Percentiles rank a stretch among this genome's conserved stretches.
Conservation (phyloP, 2,329 filamentous ascomycete genomes). For the Talaromyces sp. region DNA sequence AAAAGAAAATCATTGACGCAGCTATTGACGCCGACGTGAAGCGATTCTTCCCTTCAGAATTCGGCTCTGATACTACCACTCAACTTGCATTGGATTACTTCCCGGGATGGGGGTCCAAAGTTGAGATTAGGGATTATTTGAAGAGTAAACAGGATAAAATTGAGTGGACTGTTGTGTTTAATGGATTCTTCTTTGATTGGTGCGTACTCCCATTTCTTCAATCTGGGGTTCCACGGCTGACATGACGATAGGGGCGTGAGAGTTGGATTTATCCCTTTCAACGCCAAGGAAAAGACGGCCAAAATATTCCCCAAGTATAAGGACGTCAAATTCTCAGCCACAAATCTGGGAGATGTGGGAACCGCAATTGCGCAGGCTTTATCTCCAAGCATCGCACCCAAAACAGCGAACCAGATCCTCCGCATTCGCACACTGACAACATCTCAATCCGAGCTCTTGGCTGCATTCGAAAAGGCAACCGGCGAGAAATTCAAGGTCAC, state of each 20-base stretch:
- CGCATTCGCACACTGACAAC: constrained; percentile 15
- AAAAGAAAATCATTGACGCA: constrained; percentile 2
- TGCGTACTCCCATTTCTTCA: not conserved
- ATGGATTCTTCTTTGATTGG: constrained; percentile 19
- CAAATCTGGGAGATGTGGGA: constrained; percentile 20
- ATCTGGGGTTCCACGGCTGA: not conserved
- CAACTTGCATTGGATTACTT: constrained; percentile 1
- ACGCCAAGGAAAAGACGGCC: constrained; percentile 11
- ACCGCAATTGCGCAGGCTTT: constrained; percentile 21
- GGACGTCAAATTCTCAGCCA: constrained; percentile 21
- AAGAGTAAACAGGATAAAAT: constrained; percentile 20
- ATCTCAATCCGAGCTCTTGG: constrained; percentile 12
- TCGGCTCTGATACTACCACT: constrained; percentile 3
- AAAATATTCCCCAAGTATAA: constrained; percentile 23
- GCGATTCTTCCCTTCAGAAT: not conserved
- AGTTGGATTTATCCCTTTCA: not conserved
- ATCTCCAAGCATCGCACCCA: constrained; percentile 14
- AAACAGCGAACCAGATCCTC: constrained; percentile 19
- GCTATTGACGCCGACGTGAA: constrained; percentile 1
- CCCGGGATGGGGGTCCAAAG: constrained; percentile 9
- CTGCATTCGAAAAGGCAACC: constrained; percentile 16
- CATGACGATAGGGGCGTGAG: constrained; percentile 17
- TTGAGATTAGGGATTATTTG: constrained; percentile 17
- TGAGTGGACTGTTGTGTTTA: constrained; percentile 18
- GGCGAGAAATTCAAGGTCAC: constrained; percentile 17